A percentile compares a stretch with the other conserved stretches of the same genome.
Conservation (phyloP, 306 rosid species). For the Comarum palustre region DNA sequence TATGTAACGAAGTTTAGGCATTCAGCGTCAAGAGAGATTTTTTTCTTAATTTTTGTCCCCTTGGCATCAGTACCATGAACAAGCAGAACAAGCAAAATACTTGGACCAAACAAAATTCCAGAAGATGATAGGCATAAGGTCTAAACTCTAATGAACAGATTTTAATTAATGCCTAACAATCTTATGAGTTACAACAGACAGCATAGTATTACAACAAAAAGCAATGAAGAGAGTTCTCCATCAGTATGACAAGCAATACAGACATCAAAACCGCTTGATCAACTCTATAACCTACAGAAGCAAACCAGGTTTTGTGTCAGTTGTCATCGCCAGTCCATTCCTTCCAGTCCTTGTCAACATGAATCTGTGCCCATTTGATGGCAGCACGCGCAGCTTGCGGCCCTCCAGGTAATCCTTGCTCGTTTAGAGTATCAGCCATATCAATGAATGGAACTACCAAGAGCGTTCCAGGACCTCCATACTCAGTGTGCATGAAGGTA, state of each 20-base stretch:
- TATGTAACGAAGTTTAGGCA: neutral
- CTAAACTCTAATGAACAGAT: neutral
- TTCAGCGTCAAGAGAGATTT: neutral
- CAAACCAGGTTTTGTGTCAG: constrained; percentile 9
- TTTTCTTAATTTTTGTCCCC: neutral
- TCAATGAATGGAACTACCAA: constrained; percentile 73
- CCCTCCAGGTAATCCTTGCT: constrained; percentile 79
- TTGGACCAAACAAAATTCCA: neutral
- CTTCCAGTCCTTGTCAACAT: constrained; percentile 94
- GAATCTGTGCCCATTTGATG: constrained; percentile 72
- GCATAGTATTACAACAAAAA: constrained; percentile 1
- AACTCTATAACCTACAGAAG: constrained; percentile 28
- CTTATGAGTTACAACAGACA: too few species aligned
- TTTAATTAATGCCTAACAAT: neutral
- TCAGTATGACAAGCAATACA: constrained; percentile 10
- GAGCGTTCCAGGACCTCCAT: constrained; percentile 95
- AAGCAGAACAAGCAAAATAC: neutral
- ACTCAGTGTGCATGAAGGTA: constrained; percentile 71
- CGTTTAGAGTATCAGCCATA: constrained; percentile 68
- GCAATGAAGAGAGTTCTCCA: neutral
- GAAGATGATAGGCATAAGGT: neutral
- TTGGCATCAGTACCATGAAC: neutral
- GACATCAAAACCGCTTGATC: constrained; percentile 31
- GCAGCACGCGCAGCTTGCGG: constrained; percentile 82
- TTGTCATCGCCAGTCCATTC: constrained; percentile 59